Evolutionary conservation across 1,139 yeast genomes (phyloP).

Genomic region (Kodamaea sp.): DNA sequence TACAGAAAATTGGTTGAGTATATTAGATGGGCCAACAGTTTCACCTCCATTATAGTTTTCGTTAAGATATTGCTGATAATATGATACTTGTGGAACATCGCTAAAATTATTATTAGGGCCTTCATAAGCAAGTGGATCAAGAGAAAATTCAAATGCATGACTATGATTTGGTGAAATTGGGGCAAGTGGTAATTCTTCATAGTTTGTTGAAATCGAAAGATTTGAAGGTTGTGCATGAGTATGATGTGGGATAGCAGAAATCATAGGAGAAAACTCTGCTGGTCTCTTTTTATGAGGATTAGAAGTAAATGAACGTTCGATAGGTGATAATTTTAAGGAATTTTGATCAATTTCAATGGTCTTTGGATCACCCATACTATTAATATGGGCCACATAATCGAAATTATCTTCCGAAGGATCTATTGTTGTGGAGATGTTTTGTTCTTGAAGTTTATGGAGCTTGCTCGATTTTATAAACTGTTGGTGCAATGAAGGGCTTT

Average conservation of each 20-base stretch:
- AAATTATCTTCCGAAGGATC: slow-evolving; percentile 53
- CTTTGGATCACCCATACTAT: slow-evolving; percentile 45
- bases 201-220: slow-evolving; percentile 15
- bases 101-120: slow-evolving; percentile 26
- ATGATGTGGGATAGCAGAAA: slow-evolving; percentile 9
- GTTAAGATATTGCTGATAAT: slow-evolving; percentile 6
- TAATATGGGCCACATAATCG: slow-evolving; percentile 66
- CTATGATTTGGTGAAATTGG: slow-evolving; percentile 1
- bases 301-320: not conserved
- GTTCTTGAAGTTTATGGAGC: not conserved
- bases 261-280: slow-evolving; percentile 34
- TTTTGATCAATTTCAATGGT: slow-evolving; percentile 2
- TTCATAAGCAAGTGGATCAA: slow-evolving; percentile 35
- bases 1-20: slow-evolving; percentile 6
- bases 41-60: slow-evolving; percentile 1
- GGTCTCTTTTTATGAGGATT: slow-evolving; percentile 26
- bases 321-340: slow-evolving; percentile 7
- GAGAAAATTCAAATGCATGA: slow-evolving; percentile 24
- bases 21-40: slow-evolving; percentile 11
- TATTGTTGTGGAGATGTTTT: slow-evolving; percentile 9
- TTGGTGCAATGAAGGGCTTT: not conserved
- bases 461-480: not conserved
- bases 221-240: slow-evolving; percentile 13
- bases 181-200: slow-evolving; percentile 3
- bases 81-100: slow-evolving; percentile 5